Evolutionary conservation across 2,329 filamentous ascomycete genomes (phyloP).

Genomic region (Trichoderma sp.): DNA sequence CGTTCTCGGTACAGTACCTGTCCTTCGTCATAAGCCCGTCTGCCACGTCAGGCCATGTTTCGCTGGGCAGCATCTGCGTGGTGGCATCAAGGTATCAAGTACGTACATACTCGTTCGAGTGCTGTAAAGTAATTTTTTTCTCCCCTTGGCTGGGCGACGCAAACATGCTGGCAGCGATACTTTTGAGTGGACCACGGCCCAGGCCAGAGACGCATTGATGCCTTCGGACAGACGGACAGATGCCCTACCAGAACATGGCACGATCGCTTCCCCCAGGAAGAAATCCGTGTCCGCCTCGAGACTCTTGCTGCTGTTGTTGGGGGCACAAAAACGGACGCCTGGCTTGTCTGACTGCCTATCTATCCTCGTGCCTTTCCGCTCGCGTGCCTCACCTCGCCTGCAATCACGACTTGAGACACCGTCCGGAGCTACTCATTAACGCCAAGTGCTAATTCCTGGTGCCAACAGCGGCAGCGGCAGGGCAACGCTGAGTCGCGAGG

Average conservation of each 20-base stretch:
- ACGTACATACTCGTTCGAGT: not conserved
- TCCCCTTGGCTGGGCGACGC: not conserved
- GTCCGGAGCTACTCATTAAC: not conserved
- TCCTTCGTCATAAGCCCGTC: not conserved
- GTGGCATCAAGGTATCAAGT: not conserved
- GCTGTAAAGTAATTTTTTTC: slow-evolving; percentile 10
- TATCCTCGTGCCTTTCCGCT: not conserved
- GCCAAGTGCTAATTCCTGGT: not conserved
- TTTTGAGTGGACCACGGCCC: not conserved
- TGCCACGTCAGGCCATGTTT: slow-evolving; percentile 23
- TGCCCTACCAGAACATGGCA: not conserved
- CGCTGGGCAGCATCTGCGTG: slow-evolving; percentile 18
- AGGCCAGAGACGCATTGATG: slow-evolving; percentile 23
- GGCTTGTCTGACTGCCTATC: not conserved
- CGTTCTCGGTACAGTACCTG: not conserved
- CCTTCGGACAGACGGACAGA: slow-evolving; percentile 21
- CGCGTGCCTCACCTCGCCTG: not conserved
- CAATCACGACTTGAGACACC: slow-evolving; percentile 4
- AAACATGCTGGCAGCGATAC: slow-evolving; percentile 3
- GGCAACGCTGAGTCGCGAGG: slow-evolving; percentile 1
- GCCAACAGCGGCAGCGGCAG: slow-evolving; percentile 16
- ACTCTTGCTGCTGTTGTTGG: slow-evolving; percentile 2
- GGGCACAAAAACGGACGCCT: slow-evolving; percentile 13
- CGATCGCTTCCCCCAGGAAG: not conserved
- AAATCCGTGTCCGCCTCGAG: not conserved